phyloP scores from a whole-genome alignment of 805 yeast genomes.

The Sporopachydermia lactativora region DNA sequence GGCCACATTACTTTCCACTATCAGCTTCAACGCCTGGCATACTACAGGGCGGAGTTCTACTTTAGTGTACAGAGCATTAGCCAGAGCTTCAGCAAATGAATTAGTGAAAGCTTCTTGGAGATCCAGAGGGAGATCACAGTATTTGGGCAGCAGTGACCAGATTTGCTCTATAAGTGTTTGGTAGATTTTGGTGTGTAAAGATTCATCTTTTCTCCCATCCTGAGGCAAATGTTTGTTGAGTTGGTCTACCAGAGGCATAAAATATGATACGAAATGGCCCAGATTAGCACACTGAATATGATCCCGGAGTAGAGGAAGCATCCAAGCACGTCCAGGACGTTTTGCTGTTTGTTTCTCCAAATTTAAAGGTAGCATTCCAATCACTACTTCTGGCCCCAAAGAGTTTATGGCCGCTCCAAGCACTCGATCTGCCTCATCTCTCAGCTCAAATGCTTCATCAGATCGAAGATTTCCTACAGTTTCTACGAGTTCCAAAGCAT shows the following conservation, averaged over 20 bases:
- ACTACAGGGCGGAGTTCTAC: slow-evolving; percentile 68
- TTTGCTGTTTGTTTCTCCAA: slow-evolving; percentile 37
- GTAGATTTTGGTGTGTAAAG: slow-evolving; percentile 52
- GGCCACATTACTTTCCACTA: slow-evolving; percentile 64
- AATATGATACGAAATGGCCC: slow-evolving; percentile 41
- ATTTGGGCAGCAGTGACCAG: slow-evolving; percentile 84
- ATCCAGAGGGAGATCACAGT: slow-evolving; percentile 79
- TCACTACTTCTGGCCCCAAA: slow-evolving; percentile 77
- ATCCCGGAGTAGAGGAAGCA: slow-evolving; percentile 82
- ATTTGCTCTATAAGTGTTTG: slow-evolving; percentile 81
- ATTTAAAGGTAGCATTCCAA: slow-evolving; percentile 66
- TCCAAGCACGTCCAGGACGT: slow-evolving; percentile 87
- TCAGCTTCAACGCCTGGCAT: slow-evolving; percentile 63
- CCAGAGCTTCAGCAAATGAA: slow-evolving; percentile 60
- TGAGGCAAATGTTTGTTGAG: slow-evolving; percentile 11
- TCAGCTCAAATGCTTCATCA: slow-evolving; percentile 56
- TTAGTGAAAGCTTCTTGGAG: slow-evolving; percentile 49
- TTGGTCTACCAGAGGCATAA: slow-evolving; percentile 47
- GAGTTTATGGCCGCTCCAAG: slow-evolving; percentile 66
- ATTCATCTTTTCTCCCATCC: slow-evolving; percentile 14
- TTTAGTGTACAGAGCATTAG: slow-evolving; percentile 60
- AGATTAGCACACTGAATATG: slow-evolving; percentile 61
- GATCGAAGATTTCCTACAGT: slow-evolving; percentile 81
- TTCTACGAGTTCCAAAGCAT: slow-evolving; percentile 48
- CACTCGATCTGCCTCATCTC: slow-evolving; percentile 67